phyloP scores from a whole-genome alignment of 768 basidiomycete species.

The Suillus placidus region DNA sequence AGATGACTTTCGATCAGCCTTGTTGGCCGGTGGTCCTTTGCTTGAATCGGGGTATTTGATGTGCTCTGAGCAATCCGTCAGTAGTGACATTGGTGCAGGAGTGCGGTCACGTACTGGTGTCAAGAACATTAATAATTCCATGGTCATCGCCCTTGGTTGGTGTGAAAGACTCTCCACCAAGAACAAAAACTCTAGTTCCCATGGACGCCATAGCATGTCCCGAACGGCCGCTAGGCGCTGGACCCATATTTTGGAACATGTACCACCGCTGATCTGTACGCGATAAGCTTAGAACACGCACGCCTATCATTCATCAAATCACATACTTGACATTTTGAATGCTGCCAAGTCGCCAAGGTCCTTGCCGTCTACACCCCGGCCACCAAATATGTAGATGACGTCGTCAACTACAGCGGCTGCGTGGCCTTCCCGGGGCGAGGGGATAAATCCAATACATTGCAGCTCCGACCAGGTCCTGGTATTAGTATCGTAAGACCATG shows the following conservation, averaged over 20 bases:
- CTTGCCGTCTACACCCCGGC: slow-evolving; percentile 95
- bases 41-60: slow-evolving; percentile 89
- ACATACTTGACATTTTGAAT: slow-evolving; percentile 95
- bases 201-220: slow-evolving; percentile 99
- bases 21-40: slow-evolving; percentile 37
- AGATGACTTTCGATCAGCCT: slow-evolving; percentile 49
- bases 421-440: slow-evolving; percentile 93
- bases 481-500: slow-evolving; percentile 89
- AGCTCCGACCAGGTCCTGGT: slow-evolving; percentile 88
- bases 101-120: slow-evolving; percentile 73
- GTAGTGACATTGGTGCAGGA: slow-evolving; percentile 7
- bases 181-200: slow-evolving; percentile 85
- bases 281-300: slow-evolving; percentile 17
- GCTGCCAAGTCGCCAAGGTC: slow-evolving; percentile 94
- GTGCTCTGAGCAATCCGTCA: slow-evolving; percentile 55
- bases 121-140: slow-evolving; percentile 83
- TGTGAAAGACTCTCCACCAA: slow-evolving; percentile 91
- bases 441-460: slow-evolving; percentile 95
- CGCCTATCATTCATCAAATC: slow-evolving; percentile 3
- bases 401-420: slow-evolving; percentile 96
- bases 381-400: slow-evolving; percentile 97
- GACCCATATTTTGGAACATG: slow-evolving; percentile 99
- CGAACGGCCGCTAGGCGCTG: slow-evolving; percentile 86
- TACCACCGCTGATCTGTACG: slow-evolving; percentile 93
- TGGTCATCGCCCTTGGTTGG: slow-evolving; percentile 78